These are phyloP conservation scores for Schizopora paradoxa DNA, from an alignment of 1,284 basidiomycete genomes.

Conservation along the genomic window DNA sequence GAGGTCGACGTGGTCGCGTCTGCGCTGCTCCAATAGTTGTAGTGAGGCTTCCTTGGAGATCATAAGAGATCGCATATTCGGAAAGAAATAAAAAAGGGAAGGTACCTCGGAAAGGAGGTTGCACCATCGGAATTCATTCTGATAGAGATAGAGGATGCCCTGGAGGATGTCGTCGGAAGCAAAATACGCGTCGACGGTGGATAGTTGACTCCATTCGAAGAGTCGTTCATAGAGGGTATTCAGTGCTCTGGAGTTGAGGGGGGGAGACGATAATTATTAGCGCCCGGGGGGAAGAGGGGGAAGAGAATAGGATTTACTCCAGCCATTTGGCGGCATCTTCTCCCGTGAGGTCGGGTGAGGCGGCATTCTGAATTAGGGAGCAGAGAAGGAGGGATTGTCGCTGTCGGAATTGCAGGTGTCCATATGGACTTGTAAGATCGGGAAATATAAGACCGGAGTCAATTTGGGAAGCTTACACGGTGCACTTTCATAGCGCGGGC, in stretches of 20 bases:
- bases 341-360: background rate
- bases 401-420: background rate
- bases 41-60: too few species aligned
- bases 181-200: conserved; percentile 1
- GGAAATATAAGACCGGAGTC: background rate
- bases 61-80: too few species aligned
- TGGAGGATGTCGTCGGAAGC: conserved; percentile 1
- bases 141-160: conserved; percentile 3
- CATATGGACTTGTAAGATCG: too few species aligned
- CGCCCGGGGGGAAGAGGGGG: too few species aligned
- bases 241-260: conserved; percentile 3
- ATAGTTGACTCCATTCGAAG: background rate
- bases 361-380: background rate
- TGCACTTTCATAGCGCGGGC: conserved; percentile 5
- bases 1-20: conserved; percentile 1
- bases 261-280: too few species aligned
- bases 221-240: background rate
- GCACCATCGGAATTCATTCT: conserved; percentile 2
- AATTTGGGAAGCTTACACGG: background rate
- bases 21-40: conserved; percentile 5
- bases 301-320: too few species aligned
- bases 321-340: too few species aligned
- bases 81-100: background rate
- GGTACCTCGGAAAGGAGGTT: background rate
- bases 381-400: conserved; percentile 2